Base-by-base conservation (phyloP, 177 flowering plant genomes). In the Vitis hybrid region DNA sequence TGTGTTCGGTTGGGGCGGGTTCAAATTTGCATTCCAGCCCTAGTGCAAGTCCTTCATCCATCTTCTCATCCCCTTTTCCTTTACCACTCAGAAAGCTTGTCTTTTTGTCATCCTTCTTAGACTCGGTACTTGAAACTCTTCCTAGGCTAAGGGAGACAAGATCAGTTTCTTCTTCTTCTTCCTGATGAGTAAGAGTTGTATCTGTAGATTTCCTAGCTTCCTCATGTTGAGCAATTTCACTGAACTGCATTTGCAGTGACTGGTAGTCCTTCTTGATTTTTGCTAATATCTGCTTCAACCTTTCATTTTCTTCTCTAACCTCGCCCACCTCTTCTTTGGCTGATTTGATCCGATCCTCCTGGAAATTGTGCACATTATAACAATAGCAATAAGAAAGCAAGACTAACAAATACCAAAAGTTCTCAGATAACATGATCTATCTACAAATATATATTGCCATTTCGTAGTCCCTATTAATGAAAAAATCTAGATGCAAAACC, bases 281-380 rank as follows among this genome's bases (percentile, higher is more conserved):
- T 16, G 72, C 75, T 62, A 84, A 66, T 55, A 70, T 13, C 63
- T 53, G 18, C 71, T 68, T 82, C 3, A 84, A 65, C 54, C 79
- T 75, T 66, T 80, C 72, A 48, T 84, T 84, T 60, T 84, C 85
- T 71, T 84, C 81, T 54, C 77, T 78, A 11, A 84, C 82, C 59
- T 82, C 72, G 2, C 76, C 80, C 77, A 84, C 76, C 67, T 82
- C 76, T 2, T 77, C 80, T 78, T 72, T 80, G 1, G 83, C 68
- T 16, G 74, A 78, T 70, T 71, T 74, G n/a, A 84, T 63, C 48
- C 65, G 55, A n/a, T 78, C 72, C 11, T 75, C 84, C 75, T 78
- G 22, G 3, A 16, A 16, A n/a, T 39, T 7, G 45, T 39, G 5
- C 45, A 7, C 45, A 39, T 39, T 39, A 39, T 39, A n/a, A 18